Conservation (phyloP, 169 alveolate genomes). For the Eimeria praecox region DNA sequence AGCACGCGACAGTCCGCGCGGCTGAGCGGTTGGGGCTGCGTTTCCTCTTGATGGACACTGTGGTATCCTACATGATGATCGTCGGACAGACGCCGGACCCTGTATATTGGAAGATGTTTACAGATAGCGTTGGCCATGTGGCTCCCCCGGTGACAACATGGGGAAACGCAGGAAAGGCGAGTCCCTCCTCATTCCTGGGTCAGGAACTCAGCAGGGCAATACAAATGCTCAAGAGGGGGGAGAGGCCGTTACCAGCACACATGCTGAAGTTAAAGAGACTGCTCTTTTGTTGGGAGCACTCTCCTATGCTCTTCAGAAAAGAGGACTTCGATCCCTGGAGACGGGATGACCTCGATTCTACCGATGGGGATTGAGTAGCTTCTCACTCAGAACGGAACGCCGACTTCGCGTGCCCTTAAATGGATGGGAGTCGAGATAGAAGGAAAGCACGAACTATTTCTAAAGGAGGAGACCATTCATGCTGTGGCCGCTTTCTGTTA, state of each 20-base stretch:
- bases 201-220: constrained; percentile 5
- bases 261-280: neutral
- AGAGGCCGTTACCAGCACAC: neutral
- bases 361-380: neutral
- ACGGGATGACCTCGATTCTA: neutral
- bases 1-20: neutral
- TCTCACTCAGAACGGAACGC: too few species aligned
- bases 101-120: neutral
- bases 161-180: too few species aligned
- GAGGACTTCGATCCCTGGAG: neutral
- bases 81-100: neutral
- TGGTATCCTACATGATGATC: neutral
- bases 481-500: neutral
- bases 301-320: neutral
- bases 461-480: neutral
- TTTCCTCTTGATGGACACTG: neutral
- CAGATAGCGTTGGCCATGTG: neutral
- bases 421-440: too few species aligned
- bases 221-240: neutral
- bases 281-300: neutral
- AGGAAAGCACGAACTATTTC: neutral
- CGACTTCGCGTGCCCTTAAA: too few species aligned
- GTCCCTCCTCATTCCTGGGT: neutral
- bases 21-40: neutral
- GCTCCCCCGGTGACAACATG: too few species aligned